Percentiles rank a stretch among this genome's conserved stretches.
Conservation (phyloP, 257 asterid genomes). For the Solanum piurae region DNA sequence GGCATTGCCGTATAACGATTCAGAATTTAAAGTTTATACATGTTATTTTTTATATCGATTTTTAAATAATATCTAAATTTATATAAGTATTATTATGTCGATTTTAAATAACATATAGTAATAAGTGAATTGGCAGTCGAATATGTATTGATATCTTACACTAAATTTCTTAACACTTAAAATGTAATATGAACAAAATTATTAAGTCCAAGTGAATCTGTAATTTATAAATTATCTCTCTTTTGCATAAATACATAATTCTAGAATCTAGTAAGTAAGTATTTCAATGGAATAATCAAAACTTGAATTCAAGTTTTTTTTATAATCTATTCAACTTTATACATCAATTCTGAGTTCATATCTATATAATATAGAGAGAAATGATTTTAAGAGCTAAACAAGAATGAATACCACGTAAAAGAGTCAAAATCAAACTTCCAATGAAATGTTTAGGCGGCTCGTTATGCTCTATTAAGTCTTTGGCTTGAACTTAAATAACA, state of each 20-base stretch:
- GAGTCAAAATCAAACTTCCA: too few relatives aligned
- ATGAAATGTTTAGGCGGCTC: not conserved
- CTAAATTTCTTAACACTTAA: too few relatives aligned
- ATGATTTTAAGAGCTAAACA: not conserved
- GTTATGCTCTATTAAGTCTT: not conserved
- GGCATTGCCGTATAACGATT: not conserved
- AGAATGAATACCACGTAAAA: not conserved
- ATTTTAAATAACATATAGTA: not conserved
- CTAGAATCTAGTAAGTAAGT: not conserved
- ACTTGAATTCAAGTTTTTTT: not conserved
- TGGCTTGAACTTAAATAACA: not conserved
- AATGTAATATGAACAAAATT: too few relatives aligned
- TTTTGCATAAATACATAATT: not conserved
- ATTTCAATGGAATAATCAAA: not conserved
- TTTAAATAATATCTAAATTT: not conserved
- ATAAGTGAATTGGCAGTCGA: too few relatives aligned
- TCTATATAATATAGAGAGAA: not conserved
- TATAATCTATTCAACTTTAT: not conserved
- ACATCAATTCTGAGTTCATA: not conserved
- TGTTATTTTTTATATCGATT: not conserved
- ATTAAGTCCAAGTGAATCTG: too few relatives aligned
- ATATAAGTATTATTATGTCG: accelerated
- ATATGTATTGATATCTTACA: too few relatives aligned
- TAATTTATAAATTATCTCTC: not conserved
- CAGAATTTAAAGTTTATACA: not conserved